A percentile compares a stretch with the other conserved stretches of the same genome.
These are phyloP conservation scores for Lepidium sativum DNA, from an alignment of 345 rosid genomes.

Conservation along the genomic window DNA sequence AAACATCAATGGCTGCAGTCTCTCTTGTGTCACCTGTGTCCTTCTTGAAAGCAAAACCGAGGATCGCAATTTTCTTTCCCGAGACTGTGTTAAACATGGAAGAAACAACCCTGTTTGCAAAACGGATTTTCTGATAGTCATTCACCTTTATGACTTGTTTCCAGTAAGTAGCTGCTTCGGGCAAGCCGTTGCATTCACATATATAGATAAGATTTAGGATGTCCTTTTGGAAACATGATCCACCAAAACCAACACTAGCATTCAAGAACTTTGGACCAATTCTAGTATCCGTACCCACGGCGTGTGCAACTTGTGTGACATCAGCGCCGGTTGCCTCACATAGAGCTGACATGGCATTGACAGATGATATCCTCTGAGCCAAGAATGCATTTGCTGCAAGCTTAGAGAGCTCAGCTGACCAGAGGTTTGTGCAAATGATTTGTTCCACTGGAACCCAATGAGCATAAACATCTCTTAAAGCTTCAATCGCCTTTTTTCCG, in stretches of 20 bases:
- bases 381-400: slow-evolving; percentile 75
- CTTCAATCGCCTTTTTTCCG: slow-evolving; percentile 43
- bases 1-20: slow-evolving; percentile 70
- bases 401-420: slow-evolving; percentile 74
- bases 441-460: slow-evolving; percentile 62
- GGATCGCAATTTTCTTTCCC: slow-evolving; percentile 51
- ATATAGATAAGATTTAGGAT: slow-evolving; percentile 60
- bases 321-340: slow-evolving; percentile 73
- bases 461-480: slow-evolving; percentile 56
- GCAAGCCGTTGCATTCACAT: slow-evolving; percentile 65
- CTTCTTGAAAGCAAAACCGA: slow-evolving; percentile 69
- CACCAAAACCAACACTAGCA: slow-evolving; percentile 73
- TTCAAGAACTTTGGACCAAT: slow-evolving; percentile 66
- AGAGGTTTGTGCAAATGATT: slow-evolving; percentile 60
- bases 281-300: slow-evolving; percentile 57
- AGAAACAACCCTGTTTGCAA: slow-evolving; percentile 53
- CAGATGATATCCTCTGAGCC: slow-evolving; percentile 66
- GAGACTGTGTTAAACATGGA: slow-evolving; percentile 66
- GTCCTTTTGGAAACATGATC: slow-evolving; percentile 70
- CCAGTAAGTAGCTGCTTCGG: slow-evolving; percentile 66
- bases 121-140: slow-evolving; percentile 62
- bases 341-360: slow-evolving; percentile 69
- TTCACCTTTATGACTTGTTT: slow-evolving; percentile 69
- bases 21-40: slow-evolving; percentile 80
- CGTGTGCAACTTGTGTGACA: slow-evolving; percentile 50